Evolutionary conservation across 2,329 filamentous ascomycete genomes (phyloP), one percentile per base, ranked within the genome.

Genomic region (Lomentospora prolificans): DNA sequence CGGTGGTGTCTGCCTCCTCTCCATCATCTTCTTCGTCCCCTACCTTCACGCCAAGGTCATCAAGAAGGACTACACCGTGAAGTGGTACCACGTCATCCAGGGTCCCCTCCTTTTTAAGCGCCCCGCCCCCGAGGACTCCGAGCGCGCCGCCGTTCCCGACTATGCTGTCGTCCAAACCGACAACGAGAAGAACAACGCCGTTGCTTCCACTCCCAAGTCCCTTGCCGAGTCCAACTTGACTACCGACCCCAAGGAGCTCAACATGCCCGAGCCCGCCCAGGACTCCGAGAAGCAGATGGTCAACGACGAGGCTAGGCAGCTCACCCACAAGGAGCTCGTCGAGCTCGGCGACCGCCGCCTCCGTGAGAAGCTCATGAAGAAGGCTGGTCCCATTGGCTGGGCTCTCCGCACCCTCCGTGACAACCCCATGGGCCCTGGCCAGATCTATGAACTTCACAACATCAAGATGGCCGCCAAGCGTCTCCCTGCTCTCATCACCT

Each of bases 351-450:
- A 84, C 57, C 75, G 74, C 19, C 75, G 72, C 50, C 77, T 85
- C 63, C 80, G 86, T 65, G 80, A 80, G 22, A 81, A 81, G 62
- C 82, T 92, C 55, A 71, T 80, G 57, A 73, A 79, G 68, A 77
- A 75, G 57, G 72, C 72, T 1, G 86, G 87, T 25, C 86, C 85
- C 53, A 76, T 92, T n/a, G 88, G 84, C 63, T 91, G 88, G 88
- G 89, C 86, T 36, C 88, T 92, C 85, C 86, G 88, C 62, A 81
- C 76, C 53, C 82, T 91, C 19, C 86, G 82, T 65, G 76, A 87
- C 64, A 87, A 90, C 74, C 86, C 82, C 51, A 80, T 89, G 71
- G 85, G 85, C 17, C 68, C 82, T 17, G 89, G 88, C 54, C 76
- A 84, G 64, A 78, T 91, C 60, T 89, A 92, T 72, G 88, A 92